Percentiles rank a stretch among this genome's conserved stretches.
Conservation (phyloP, 768 basidiomycete genomes). For the Pisolithus sp. region DNA sequence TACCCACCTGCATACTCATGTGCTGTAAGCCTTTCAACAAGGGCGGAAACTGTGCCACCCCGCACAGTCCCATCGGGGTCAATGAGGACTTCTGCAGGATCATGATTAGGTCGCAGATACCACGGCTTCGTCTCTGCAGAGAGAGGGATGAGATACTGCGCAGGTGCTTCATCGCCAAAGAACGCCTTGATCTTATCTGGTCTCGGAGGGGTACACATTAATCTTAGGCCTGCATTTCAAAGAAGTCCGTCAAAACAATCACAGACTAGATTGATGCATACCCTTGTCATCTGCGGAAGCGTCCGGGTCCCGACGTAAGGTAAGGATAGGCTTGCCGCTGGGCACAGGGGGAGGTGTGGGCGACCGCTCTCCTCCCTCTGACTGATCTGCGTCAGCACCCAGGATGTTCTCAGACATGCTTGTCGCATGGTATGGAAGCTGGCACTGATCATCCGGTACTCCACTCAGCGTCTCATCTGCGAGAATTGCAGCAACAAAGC, state of each 20-base stretch:
- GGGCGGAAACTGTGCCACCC: constrained; percentile 54
- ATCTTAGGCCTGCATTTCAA: constrained; percentile 8
- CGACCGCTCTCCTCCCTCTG: background rate
- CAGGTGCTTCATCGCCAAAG: constrained; percentile 47
- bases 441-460: constrained; percentile 9
- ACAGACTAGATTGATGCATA: background rate
- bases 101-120: constrained; percentile 55
- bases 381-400: constrained; percentile 1
- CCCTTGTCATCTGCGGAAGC: constrained; percentile 14
- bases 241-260: background rate
- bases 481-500: constrained; percentile 25
- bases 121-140: constrained; percentile 44
- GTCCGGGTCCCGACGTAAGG: background rate
- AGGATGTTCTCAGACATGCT: constrained; percentile 9
- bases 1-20: constrained; percentile 54
- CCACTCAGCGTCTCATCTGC: constrained; percentile 14
- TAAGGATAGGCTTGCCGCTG: constrained; percentile 5
- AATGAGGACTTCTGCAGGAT: constrained; percentile 51
- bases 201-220: constrained; percentile 15
- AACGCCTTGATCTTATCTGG: constrained; percentile 41
- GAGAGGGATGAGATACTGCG: constrained; percentile 33
- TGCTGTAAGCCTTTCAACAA: constrained; percentile 60
- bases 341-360: constrained; percentile 8
- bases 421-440: constrained; percentile 6
- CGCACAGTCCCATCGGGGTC: constrained; percentile 57